Percentiles rank a stretch among this genome's conserved stretches.
These are phyloP conservation scores for Polytrichum commune DNA, from an alignment of 225 moss, liverwort and hornwort genomes.

Conservation along the genomic window DNA sequence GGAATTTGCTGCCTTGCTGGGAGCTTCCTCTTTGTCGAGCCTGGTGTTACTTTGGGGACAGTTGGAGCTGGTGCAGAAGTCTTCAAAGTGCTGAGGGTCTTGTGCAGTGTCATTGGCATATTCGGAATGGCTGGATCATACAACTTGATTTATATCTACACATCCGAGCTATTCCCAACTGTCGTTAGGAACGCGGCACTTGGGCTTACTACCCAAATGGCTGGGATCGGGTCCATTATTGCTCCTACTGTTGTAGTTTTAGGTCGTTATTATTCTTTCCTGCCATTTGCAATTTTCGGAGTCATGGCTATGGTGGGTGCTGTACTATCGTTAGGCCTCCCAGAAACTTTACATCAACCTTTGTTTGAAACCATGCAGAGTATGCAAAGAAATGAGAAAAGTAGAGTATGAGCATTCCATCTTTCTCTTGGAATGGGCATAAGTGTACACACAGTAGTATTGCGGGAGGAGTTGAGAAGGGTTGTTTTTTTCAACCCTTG, in stretches of 20 bases:
- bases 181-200: conserved; percentile 82
- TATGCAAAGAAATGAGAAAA: conserved; percentile 35
- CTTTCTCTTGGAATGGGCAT: no score
- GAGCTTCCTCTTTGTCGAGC: conserved; percentile 41
- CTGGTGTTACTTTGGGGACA: neutral
- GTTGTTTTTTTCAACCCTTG: no score
- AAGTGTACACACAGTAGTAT: no score
- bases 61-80: neutral
- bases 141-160: conserved; percentile 72
- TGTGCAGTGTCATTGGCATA: conserved; percentile 61
- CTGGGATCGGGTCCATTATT: conserved; percentile 60
- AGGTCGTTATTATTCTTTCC: conserved; percentile 34
- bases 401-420: neutral
- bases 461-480: no score
- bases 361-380: conserved; percentile 76
- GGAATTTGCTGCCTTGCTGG: conserved; percentile 68
- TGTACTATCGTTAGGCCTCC: conserved; percentile 43
- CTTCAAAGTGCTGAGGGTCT: conserved; percentile 26
- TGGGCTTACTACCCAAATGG: conserved; percentile 62
- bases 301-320: conserved; percentile 44
- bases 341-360: conserved; percentile 63
- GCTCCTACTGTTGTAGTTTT: conserved; percentile 55
- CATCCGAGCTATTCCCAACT: conserved; percentile 77
- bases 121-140: conserved; percentile 81
- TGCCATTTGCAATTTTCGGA: conserved; percentile 68